Base-by-base conservation (phyloP, 1,284 basidiomycete species). In the Kwoniella shivajii region DNA sequence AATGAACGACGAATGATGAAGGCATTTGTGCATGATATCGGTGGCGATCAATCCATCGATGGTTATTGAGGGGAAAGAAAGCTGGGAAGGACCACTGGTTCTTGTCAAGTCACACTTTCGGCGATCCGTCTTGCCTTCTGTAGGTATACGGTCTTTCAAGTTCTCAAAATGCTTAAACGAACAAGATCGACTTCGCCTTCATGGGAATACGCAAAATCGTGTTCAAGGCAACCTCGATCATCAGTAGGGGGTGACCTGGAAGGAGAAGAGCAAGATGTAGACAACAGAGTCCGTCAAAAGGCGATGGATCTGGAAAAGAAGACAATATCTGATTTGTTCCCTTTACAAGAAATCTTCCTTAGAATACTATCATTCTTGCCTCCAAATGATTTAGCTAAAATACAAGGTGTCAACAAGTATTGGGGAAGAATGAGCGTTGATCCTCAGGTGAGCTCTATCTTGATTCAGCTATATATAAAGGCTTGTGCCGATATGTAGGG, bases 301-400 rank as follows among this genome's bases (percentile, higher is more conserved):
- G n/a, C n/a, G n/a, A n/a, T n/a, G n/a, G n/a, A n/a, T n/a, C n/a
- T n/a, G n/a, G n/a, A n/a, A 10, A 34, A 26, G 34, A 34, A 37
- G 22, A 20, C 26, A 10, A 57, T 69, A 31, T 22, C 56, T 6
- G 66, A 63, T 36, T 61, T 75, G 18, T 76, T 75, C 54, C 61
- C 59, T 1, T 74, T 72, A 42, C 69, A 76, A 50, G 77, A 78
- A 66, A 68, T 78, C 33, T 77, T 78, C 53, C 66, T 78, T 3
- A 69, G 74, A 30, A 71, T 78, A 26, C 61, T 78, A 10, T 68
- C 67, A 3, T 76, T 73, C 46, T 64, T 78, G 7, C 37, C 58
- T 13, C 61, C 72, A 6, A 43, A 56, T 14, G 73, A 76, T 24
- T 65, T 78, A 11, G 73, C 69, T 0, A 56, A 43, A n/a, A 64